These are phyloP conservation scores for Aspergillus nidulans DNA, from an alignment of 495 filamentous ascomycete species.

Conservation along the genomic window DNA sequence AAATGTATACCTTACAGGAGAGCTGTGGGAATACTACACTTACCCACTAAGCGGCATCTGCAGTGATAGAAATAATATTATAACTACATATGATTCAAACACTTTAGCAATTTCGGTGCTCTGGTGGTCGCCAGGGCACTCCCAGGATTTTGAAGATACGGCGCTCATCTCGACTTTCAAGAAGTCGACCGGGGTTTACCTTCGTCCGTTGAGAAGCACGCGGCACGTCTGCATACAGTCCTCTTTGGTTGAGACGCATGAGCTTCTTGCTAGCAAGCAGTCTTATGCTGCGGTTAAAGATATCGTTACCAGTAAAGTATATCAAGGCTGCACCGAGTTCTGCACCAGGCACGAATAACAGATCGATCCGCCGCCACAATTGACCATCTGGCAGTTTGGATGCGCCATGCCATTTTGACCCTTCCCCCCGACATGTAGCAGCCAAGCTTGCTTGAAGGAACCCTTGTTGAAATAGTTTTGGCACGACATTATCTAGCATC, in stretches of 20 bases:
- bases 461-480: slow-evolving; percentile 49
- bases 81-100: not conserved
- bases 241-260: slow-evolving; percentile 82
- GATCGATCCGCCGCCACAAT: slow-evolving; percentile 79
- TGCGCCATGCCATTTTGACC: slow-evolving; percentile 86
- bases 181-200: slow-evolving; percentile 65
- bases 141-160: slow-evolving; percentile 82
- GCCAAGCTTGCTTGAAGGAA: slow-evolving; percentile 60
- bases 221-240: slow-evolving; percentile 72
- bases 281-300: slow-evolving; percentile 89
- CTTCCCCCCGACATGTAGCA: slow-evolving; percentile 35
- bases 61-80: not conserved
- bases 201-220: slow-evolving; percentile 55
- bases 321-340: slow-evolving; percentile 86
- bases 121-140: slow-evolving; percentile 81
- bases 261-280: slow-evolving; percentile 78
- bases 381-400: slow-evolving; percentile 55
- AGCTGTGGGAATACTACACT: too few relatives aligned
- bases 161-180: slow-evolving; percentile 76
- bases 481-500: slow-evolving; percentile 62
- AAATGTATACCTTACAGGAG: not conserved
- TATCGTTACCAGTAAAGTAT: slow-evolving; percentile 95
- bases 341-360: slow-evolving; percentile 75
- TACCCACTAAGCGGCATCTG: slow-evolving; percentile 11
- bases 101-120: slow-evolving; percentile 69